phyloP scores from a whole-genome alignment of 805 yeast genomes.

The Starmerella geochares region DNA sequence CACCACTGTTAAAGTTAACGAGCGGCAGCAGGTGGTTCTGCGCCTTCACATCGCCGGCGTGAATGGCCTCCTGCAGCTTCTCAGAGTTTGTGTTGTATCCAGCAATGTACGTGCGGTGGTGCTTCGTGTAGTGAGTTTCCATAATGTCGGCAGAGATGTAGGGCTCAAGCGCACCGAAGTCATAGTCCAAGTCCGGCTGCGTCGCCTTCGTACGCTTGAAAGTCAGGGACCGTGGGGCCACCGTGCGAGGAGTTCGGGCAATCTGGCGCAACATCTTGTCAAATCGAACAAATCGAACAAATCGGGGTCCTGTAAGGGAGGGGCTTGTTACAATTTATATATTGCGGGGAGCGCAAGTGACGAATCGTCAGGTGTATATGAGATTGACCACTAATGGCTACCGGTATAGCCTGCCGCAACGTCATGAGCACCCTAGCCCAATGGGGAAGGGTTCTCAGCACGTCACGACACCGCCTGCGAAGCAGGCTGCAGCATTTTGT shows the following conservation, averaged over 20 bases:
- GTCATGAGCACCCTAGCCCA: not conserved
- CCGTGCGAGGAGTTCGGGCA: constrained; percentile 7
- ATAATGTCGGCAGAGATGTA: constrained; percentile 76
- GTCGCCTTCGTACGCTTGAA: constrained; percentile 36
- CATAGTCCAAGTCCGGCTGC: constrained; percentile 74
- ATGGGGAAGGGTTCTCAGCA: not conserved
- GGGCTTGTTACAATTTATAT: not conserved
- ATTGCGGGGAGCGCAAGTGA: constrained; percentile 1
- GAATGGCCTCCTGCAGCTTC: constrained; percentile 56
- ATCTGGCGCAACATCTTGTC: constrained; percentile 15
- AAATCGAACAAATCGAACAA: not conserved
- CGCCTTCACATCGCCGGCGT: constrained; percentile 48
- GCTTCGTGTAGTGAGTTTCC: constrained; percentile 76
- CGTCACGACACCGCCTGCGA: not conserved
- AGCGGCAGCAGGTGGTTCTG: constrained; percentile 53
- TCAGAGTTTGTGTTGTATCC: constrained; percentile 73
- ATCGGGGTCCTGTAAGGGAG: not conserved
- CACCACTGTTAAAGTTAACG: constrained; percentile 89
- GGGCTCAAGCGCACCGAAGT: constrained; percentile 78
- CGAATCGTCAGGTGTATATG: not conserved
- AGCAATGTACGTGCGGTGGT: constrained; percentile 83
- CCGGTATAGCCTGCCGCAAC: not conserved
- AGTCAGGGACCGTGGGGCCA: constrained; percentile 7
- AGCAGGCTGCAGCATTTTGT: too few species aligned
- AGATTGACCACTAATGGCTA: not conserved